Percentiles rank a stretch among this genome's conserved stretches.
Conservation (phyloP, 148 eudicot genomes). For the Rhododendron williamsianum region DNA sequence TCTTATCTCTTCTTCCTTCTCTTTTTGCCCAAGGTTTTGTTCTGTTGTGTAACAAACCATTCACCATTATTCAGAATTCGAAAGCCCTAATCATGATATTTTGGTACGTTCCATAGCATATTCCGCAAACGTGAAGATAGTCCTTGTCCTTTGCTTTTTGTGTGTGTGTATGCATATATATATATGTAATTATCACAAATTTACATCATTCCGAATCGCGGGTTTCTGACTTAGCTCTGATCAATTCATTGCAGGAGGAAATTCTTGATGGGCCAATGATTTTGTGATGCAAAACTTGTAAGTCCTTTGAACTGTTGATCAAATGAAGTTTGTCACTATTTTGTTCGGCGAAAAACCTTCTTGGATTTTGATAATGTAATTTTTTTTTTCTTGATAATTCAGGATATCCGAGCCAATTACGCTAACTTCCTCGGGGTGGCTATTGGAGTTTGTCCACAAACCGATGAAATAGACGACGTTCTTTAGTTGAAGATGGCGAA, state of each 20-base stretch:
- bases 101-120: slow-evolving; percentile 8
- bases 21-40: slow-evolving; percentile 3
- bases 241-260: not conserved
- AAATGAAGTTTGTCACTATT: slow-evolving; percentile 8
- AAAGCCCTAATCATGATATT: slow-evolving; percentile 12
- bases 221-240: not conserved
- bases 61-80: not conserved
- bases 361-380: not conserved
- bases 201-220: not conserved
- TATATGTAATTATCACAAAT: not conserved
- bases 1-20: not conserved
- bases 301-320: not conserved
- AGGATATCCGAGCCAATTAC: not conserved
- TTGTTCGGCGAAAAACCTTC: not conserved
- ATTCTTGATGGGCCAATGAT: too few relatives aligned
- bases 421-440: not conserved
- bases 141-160: not conserved
- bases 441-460: not conserved
- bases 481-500: slow-evolving; percentile 15
- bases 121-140: not conserved
- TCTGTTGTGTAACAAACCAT: not conserved
- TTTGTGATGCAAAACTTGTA: not conserved
- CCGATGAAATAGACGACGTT: not conserved
- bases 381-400: not conserved
- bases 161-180: not conserved